Evolutionary conservation across 2,329 filamentous ascomycete species (phyloP).

Genomic region (Sporothrix curviconia): DNA sequence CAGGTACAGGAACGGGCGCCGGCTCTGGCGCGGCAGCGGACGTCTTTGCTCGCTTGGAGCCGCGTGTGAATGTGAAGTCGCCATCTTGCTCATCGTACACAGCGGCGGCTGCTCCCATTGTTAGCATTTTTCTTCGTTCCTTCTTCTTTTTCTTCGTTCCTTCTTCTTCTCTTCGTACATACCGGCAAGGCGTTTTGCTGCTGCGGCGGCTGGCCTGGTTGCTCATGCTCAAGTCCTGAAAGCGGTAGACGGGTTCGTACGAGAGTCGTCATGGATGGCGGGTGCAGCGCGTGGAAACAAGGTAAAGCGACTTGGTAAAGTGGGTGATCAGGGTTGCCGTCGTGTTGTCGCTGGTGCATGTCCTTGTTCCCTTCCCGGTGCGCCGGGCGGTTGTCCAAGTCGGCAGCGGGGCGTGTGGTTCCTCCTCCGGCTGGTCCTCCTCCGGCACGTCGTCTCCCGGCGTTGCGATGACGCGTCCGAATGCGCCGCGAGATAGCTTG

Average conservation of each 20-base stretch:
- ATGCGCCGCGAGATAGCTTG: neutral
- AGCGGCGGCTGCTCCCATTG: constrained; percentile 22
- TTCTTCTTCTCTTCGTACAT: constrained; percentile 28
- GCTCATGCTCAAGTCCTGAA: constrained; percentile 63
- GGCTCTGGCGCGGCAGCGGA: constrained; percentile 31
- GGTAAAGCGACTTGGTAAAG: neutral
- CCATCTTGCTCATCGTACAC: constrained; percentile 69
- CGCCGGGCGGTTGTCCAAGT: neutral
- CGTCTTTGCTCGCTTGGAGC: constrained; percentile 58
- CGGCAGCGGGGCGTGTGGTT: no score
- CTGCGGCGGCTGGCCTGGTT: constrained; percentile 54
- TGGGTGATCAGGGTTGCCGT: neutral
- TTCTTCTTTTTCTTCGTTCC: neutral
- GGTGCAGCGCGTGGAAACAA: constrained; percentile 10
- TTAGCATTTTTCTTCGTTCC: constrained; percentile 15
- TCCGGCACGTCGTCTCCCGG: no score
- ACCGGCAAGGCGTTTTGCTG: constrained; percentile 61
- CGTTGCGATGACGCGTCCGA: neutral
- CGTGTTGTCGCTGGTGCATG: constrained; percentile 2
- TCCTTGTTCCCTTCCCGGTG: neutral
- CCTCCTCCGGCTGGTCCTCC: no score
- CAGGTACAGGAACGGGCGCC: constrained; percentile 21
- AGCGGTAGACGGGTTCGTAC: constrained; percentile 57
- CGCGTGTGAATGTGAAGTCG: constrained; percentile 68
- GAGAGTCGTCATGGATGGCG: constrained; percentile 65